Conservation (phyloP, 2,329 filamentous ascomycete genomes). For the Arthrinium phaeospermum region DNA sequence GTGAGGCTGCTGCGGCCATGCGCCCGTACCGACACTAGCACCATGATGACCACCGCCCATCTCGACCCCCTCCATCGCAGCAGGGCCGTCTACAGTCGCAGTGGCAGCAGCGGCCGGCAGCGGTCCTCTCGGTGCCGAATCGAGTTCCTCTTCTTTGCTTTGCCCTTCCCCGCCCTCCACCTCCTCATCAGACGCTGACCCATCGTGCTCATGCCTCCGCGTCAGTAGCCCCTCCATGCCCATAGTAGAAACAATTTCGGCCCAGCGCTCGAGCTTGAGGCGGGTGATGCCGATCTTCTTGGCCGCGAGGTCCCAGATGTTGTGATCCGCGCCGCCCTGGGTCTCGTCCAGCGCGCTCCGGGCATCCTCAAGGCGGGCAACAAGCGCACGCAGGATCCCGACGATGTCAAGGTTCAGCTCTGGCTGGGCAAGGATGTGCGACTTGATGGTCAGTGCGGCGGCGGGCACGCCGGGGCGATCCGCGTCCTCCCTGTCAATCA, state of each 20-base stretch:
- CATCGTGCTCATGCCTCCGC: slow-evolving; percentile 20
- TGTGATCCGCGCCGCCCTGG: slow-evolving; percentile 46
- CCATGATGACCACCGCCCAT: neutral
- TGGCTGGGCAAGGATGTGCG: slow-evolving; percentile 49
- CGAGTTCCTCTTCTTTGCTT: neutral
- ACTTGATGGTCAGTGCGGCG: slow-evolving; percentile 47
- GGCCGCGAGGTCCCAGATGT: slow-evolving; percentile 55
- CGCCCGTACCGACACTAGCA: slow-evolving; percentile 4
- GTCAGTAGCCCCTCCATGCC: slow-evolving; percentile 37
- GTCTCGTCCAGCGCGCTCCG: slow-evolving; percentile 30
- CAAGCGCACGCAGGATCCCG: slow-evolving; percentile 48
- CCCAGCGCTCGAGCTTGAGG: slow-evolving; percentile 53
- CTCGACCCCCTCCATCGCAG: slow-evolving; percentile 11
- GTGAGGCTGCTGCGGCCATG: slow-evolving; percentile 7
- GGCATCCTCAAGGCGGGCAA: slow-evolving; percentile 50
- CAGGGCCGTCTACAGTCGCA: neutral
- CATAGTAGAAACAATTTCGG: slow-evolving; percentile 47
- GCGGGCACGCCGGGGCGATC: slow-evolving; percentile 38
- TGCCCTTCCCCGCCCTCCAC: neutral
- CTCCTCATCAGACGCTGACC: slow-evolving; percentile 10
- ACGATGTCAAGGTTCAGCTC: slow-evolving; percentile 52
- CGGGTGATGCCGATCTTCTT: slow-evolving; percentile 53
- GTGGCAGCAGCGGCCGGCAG: neutral
- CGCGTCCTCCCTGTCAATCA: neutral
- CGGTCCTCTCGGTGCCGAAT: neutral